Evolutionary conservation across 495 filamentous ascomycete genomes (phyloP).

Genomic region (Mytilinidion resinicola): DNA sequence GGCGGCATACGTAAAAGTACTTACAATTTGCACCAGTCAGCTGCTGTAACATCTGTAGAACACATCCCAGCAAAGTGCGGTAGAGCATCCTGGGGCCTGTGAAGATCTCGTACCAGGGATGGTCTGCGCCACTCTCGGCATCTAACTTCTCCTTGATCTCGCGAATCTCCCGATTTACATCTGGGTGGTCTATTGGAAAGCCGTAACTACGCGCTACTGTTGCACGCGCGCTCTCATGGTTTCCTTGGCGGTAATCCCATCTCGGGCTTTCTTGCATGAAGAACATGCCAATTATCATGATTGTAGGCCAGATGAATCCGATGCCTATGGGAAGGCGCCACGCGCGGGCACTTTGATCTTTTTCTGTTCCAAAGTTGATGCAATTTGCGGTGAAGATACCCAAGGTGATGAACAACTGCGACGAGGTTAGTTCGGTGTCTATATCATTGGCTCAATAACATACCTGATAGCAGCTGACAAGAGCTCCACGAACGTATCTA

Average conservation of each 20-base stretch:
- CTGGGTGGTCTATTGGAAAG: neutral
- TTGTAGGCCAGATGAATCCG: constrained; percentile 7
- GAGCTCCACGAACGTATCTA: constrained; percentile 72
- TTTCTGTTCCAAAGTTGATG: constrained; percentile 56
- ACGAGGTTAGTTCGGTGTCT: neutral
- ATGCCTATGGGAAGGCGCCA: constrained; percentile 12
- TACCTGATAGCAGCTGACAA: constrained; percentile 62
- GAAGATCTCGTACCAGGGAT: constrained; percentile 22
- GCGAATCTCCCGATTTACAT: neutral
- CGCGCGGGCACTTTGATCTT: neutral
- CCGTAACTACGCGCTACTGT: constrained; percentile 2
- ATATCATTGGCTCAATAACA: neutral
- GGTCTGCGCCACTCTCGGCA: constrained; percentile 8
- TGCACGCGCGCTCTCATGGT: neutral
- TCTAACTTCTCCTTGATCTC: constrained; percentile 13
- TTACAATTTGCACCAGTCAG: constrained; percentile 14
- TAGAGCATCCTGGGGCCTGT: constrained; percentile 22
- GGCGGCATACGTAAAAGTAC: no score
- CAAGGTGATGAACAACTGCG: constrained; percentile 66
- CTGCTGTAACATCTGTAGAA: constrained; percentile 18
- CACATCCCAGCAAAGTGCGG: constrained; percentile 11
- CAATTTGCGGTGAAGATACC: constrained; percentile 69
- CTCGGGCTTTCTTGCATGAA: constrained; percentile 14
- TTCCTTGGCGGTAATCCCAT: constrained; percentile 6
- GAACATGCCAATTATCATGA: constrained; percentile 14